These are phyloP conservation scores for Aspergillus luchuensis DNA, from an alignment of 2,329 filamentous ascomycete genomes.

Conservation along the genomic window DNA sequence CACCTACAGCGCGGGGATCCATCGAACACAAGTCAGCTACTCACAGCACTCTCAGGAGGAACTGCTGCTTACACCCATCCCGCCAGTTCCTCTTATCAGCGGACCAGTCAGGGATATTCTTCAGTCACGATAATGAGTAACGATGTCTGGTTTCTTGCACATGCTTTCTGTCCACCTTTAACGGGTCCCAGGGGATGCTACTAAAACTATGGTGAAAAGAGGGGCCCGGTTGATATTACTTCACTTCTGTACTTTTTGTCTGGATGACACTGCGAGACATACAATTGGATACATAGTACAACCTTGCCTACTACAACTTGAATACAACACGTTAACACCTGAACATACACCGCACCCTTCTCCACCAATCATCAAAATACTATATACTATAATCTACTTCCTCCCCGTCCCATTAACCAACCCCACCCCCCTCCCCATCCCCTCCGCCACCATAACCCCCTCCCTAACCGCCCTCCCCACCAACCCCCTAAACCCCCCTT, in stretches of 20 bases:
- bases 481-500: constrained; percentile 56
- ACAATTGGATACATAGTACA: no score
- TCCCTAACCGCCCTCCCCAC: constrained; percentile 60
- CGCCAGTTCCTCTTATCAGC: neutral
- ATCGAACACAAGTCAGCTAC: neutral
- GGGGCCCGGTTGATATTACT: neutral
- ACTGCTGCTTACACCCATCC: neutral
- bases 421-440: constrained; percentile 12
- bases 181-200: neutral
- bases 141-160: neutral
- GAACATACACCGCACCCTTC: no score
- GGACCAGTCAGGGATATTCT: neutral
- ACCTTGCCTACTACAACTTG: neutral
- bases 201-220: neutral
- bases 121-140: neutral
- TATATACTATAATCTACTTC: neutral
- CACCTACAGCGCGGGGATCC: neutral
- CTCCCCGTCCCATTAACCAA: constrained; percentile 5
- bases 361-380: no score
- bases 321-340: neutral
- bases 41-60: neutral
- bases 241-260: neutral
- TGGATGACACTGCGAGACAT: no score
- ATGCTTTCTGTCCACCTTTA: neutral
- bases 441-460: constrained; percentile 58